Evolutionary conservation across 176 grass and related monocot genomes (phyloP), one percentile per base, ranked within the genome.

Genomic region (Musa itinerans): DNA sequence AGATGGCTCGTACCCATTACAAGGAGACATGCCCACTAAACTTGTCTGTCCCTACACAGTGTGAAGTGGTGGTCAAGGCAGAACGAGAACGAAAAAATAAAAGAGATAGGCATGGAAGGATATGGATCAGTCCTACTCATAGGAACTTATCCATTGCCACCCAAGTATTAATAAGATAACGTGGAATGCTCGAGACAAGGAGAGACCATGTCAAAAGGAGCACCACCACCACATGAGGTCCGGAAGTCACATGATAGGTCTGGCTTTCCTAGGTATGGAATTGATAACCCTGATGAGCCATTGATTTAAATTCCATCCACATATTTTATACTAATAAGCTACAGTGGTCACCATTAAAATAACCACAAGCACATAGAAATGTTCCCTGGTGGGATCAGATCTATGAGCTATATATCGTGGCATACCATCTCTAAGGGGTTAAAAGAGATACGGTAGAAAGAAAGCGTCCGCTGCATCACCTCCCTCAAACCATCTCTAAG

Each of bases 311-410:
- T 24, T 65, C 9, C 20, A 65, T 65, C 43, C 68, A 27, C 68
- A 50, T 50, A n/a, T 68, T 16, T 20, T 19, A 70, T 20, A 22
- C 19, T 25, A 21, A 70, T 49, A 19, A 2, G 17, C 16, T 24
- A 65, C 63, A 65, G 63, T 65, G 10, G 12, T n/a, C 19, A 52
- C 68, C n/a, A 71, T 50, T 71, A 71, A n/a, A 71, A 71, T 71
- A 51, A 51, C 26, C 10, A 21, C 15, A 19, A 71, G 43, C 24
- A 43, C 72, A 55, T 17, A 74, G 53, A 74, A 29, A 25, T 74
- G 53, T 26, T 53, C 51, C 71, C 71, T 8, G 6, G 71, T n/a
- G 71, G 51, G 50, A 23, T 53, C 50, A 25, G 15, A 73, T 11
- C 24, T 19, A 1, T 22, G 68, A 74, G 72, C 72, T 29, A 74